Conservation (phyloP, 805 yeast species). For the Lachancea nothofagi region DNA sequence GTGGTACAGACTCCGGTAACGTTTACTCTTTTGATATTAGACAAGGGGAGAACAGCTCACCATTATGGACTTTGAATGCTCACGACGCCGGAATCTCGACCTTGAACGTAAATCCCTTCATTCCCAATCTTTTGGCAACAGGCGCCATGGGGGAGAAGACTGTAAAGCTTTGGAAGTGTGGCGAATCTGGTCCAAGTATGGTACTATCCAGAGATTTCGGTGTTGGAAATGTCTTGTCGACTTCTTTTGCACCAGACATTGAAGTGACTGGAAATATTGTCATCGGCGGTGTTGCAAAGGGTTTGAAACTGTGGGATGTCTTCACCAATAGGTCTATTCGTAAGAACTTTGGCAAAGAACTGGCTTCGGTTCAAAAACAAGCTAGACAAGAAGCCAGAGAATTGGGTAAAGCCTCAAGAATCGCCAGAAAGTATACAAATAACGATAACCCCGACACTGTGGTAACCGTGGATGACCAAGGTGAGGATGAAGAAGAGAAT, state of each 20-base stretch:
- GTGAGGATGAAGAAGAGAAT: constrained; percentile 55
- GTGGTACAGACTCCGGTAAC: constrained; percentile 89
- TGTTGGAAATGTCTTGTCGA: constrained; percentile 83
- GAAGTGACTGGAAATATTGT: constrained; percentile 81
- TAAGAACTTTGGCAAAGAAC: constrained; percentile 54
- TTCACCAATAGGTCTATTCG: constrained; percentile 79
- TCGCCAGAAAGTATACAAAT: constrained; percentile 63
- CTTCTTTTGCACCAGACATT: constrained; percentile 78
- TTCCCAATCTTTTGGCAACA: constrained; percentile 74
- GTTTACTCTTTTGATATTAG: constrained; percentile 87
- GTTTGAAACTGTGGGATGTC: constrained; percentile 88
- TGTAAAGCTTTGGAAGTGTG: constrained; percentile 82
- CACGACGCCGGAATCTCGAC: constrained; percentile 92
- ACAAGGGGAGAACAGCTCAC: constrained; percentile 46
- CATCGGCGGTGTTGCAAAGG: constrained; percentile 81
- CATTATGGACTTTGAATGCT: constrained; percentile 94
- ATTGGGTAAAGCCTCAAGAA: constrained; percentile 61
- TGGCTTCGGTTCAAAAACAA: constrained; percentile 45
- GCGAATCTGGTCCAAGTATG: constrained; percentile 64
- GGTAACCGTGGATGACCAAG: constrained; percentile 58
- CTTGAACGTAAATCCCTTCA: constrained; percentile 58
- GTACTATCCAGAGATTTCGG: constrained; percentile 87
- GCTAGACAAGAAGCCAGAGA: constrained; percentile 55
- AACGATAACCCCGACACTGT: constrained; percentile 47
- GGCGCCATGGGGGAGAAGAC: constrained; percentile 87